phyloP scores from a whole-genome alignment of 78 protist species.

The Anaeramoeba flamelloides region DNA sequence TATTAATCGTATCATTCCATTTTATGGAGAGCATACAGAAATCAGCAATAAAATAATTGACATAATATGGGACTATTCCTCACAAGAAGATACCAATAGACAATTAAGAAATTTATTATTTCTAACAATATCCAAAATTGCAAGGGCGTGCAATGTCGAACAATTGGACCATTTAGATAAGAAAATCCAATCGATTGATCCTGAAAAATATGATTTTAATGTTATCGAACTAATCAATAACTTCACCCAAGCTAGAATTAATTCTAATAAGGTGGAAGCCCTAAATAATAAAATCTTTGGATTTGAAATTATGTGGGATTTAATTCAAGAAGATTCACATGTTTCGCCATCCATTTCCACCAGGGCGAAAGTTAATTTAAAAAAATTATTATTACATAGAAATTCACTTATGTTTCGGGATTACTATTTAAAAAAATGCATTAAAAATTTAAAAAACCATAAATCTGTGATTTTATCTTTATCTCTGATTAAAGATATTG shows the following conservation, averaged over 20 bases:
- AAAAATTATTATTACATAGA: background rate
- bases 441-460: background rate
- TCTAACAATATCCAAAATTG: background rate
- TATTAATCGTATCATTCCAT: background rate
- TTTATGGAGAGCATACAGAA: background rate
- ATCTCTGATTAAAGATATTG: background rate
- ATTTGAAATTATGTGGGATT: background rate
- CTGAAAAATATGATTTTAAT: background rate
- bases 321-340: background rate
- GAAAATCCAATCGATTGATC: background rate
- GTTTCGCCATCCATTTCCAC: background rate
- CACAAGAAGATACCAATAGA: background rate
- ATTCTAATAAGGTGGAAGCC: background rate
- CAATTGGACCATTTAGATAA: background rate
- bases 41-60: background rate
- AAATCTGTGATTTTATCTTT: background rate
- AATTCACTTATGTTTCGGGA: background rate
- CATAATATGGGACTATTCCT: background rate
- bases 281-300: background rate
- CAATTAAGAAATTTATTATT: background rate
- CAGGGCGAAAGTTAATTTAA: background rate
- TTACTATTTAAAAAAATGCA: background rate
- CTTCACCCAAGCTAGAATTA: background rate
- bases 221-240: background rate
- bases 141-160: background rate